Evolutionary conservation across 2,329 filamentous ascomycete genomes (phyloP), one percentile per base, ranked within the genome.

Genomic region (Xylariaceae sp.): DNA sequence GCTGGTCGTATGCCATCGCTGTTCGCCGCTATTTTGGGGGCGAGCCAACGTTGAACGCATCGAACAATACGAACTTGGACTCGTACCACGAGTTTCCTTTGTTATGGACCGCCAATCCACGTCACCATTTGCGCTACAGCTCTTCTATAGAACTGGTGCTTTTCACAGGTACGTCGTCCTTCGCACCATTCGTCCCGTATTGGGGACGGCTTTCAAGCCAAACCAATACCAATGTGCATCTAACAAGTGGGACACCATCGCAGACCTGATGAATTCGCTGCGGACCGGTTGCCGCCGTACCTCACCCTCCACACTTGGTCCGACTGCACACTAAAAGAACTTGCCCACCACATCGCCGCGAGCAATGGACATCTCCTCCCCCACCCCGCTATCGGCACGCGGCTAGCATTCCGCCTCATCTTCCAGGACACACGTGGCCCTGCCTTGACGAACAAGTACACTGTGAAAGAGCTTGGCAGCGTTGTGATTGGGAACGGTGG

Each of bases 251-350:
- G 15, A n/a, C 29, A 3, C 40, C 19, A 15, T 32, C 18, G 29
- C 61, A 89, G 86, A 60, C 80, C 84, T 32, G 83, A 88, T 55
- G 88, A 92, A 61, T 90, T 94, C 68, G 70, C 81, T 62, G 67
- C 82, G 18, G 63, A 75, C 51, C 67, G 75, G 53, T 78, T 88
- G 19, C 83, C 86, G 47, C 75, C 85, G 7, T 81, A 87, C 68
- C 76, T 95, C 22, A 80, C 88, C 57, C 85, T 96, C 64, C 92
- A 96, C 76, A 92, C 91, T 53, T 95, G 90, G 88, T 80, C 84
- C 53, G 84, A 82, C 64, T 92, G 88, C 73, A 90, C 88, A 2
- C 80, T 97, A 21, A 78, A 80, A 61, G 91, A 96, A 70, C 83
- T 97, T 34, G 85, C 87, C 19, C 83, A 88, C 53, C 85, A 92